Percentiles rank a stretch among this genome's conserved stretches.
Evolutionary conservation across 306 rosid species (phyloP).

Genomic region (Senna siamea): DNA sequence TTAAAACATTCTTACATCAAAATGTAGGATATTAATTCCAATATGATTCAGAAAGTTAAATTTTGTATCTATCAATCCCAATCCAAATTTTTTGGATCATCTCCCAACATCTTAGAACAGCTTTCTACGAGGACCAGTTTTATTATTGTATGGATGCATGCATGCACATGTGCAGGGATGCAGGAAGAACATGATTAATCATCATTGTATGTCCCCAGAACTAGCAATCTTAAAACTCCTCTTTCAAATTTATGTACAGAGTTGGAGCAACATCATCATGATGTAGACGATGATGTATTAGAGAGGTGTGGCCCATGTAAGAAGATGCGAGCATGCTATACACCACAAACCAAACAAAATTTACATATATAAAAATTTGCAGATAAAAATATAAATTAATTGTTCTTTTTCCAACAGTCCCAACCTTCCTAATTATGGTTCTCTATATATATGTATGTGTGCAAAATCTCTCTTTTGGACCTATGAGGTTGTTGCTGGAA

Average conservation of each 20-base stretch:
- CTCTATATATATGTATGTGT: too few relatives aligned
- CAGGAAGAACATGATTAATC: slow-evolving; percentile 43
- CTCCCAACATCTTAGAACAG: neutral
- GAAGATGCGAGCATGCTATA: slow-evolving; percentile 45
- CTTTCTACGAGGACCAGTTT: neutral
- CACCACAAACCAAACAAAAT: slow-evolving; percentile 8
- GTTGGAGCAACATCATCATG: slow-evolving; percentile 53
- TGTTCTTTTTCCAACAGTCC: slow-evolving; percentile 16
- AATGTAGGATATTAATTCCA: neutral
- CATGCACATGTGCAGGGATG: slow-evolving; percentile 44
- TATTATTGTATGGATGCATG: too few relatives aligned
- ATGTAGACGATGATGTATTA: slow-evolving; percentile 33
- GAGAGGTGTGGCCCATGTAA: slow-evolving; percentile 38
- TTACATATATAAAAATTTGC: neutral
- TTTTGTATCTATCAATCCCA: neutral
- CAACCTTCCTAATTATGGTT: slow-evolving; percentile 35
- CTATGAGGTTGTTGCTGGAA: too few relatives aligned
- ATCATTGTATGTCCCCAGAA: slow-evolving; percentile 54
- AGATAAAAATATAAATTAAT: slow-evolving; percentile 9
- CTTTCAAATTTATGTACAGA: slow-evolving; percentile 37
- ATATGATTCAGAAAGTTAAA: slow-evolving; percentile 1
- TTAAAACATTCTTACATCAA: neutral
- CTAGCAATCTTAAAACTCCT: slow-evolving; percentile 42
- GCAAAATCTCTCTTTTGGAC: slow-evolving; percentile 16
- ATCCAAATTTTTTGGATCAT: slow-evolving; percentile 4